Base-by-base conservation (phyloP, 495 filamentous ascomycete species). In the Penicillium paxilli region DNA sequence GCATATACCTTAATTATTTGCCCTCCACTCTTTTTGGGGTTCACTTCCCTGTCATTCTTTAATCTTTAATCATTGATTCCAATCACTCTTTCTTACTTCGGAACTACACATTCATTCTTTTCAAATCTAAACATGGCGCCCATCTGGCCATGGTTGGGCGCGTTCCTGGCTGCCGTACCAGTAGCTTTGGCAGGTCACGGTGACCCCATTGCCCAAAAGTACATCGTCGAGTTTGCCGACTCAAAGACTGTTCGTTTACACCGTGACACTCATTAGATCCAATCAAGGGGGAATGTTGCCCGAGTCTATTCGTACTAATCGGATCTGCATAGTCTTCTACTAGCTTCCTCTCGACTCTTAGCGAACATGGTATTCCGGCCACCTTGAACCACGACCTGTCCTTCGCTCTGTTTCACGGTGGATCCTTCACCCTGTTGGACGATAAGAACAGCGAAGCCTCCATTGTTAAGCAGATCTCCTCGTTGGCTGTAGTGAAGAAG, bases 211-310 rank as follows among this genome's bases (percentile, higher is more conserved):
- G 23, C 52, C 3, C 30, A 55, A 24, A 50, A 37, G 44, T 64
- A 64, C 37, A 57, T 64, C 22, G 58, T 64, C 16, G 62, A 64
- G n/a, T 64, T 61, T 38, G 23, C 19, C 23, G 48, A 61, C 45
- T 20, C 45, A 7, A 25, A 52, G 8, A 44, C 16, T 30, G 59
- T 62, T 21, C 23, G 59, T 42, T 22, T 21, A 30, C 7, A 32
- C 16, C 28, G 24, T 19, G n/a, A 35, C 14, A 51, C 3, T 16
- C 22, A 14, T 17, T 25, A 40, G 20, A 7, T 12, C 11, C 3
- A 14, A 32, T 32, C 30, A 14, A 32, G 3, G 10, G 30, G 30
- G 5, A 14, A 12, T 41, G 25, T n/a, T n/a, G n/a, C n/a, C n/a
- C n/a, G n/a, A n/a, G n/a, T n/a, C n/a, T n/a, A n/a, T n/a, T n/a